phyloP scores from a whole-genome alignment of 1,284 basidiomycete species.

The Cerioporus squamosus region DNA sequence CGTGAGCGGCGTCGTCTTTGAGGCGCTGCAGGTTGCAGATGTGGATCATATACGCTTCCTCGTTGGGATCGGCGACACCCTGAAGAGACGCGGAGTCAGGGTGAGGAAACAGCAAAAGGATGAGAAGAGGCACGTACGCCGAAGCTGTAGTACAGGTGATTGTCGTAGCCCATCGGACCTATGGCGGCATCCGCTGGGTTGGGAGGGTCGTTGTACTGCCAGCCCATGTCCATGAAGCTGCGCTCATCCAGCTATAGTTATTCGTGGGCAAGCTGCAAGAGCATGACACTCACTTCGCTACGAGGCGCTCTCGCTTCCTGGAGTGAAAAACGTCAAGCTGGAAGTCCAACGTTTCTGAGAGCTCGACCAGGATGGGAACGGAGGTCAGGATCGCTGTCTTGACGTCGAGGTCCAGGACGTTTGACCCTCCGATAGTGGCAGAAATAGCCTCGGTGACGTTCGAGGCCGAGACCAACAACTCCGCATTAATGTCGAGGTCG shows the following conservation, averaged over 20 bases:
- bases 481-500: constrained; percentile 20
- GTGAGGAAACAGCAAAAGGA: neutral
- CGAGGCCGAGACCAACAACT: constrained; percentile 23
- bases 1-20: constrained; percentile 48
- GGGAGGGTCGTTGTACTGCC: constrained; percentile 69
- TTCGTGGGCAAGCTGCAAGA: neutral
- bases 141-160: constrained; percentile 79
- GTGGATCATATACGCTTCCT: constrained; percentile 64
- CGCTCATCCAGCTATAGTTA: neutral
- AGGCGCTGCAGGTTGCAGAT: constrained; percentile 69
- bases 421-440: constrained; percentile 27
- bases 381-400: constrained; percentile 48
- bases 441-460: constrained; percentile 51
- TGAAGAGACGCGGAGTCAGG: constrained; percentile 29
- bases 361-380: constrained; percentile 51
- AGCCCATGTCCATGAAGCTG: constrained; percentile 80
- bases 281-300: constrained; percentile 49
- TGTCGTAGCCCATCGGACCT: constrained; percentile 77
- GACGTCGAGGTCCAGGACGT: constrained; percentile 49
- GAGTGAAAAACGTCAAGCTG: constrained; percentile 18
- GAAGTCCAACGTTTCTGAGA: constrained; percentile 41
- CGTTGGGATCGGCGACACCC: constrained; percentile 71
- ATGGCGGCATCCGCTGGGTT: constrained; percentile 71
- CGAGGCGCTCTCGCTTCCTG: constrained; percentile 38
- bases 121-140: constrained; percentile 52